Conservation (phyloP, 2,329 filamentous ascomycete genomes). For the Phaeophleospora eucalypticola region DNA sequence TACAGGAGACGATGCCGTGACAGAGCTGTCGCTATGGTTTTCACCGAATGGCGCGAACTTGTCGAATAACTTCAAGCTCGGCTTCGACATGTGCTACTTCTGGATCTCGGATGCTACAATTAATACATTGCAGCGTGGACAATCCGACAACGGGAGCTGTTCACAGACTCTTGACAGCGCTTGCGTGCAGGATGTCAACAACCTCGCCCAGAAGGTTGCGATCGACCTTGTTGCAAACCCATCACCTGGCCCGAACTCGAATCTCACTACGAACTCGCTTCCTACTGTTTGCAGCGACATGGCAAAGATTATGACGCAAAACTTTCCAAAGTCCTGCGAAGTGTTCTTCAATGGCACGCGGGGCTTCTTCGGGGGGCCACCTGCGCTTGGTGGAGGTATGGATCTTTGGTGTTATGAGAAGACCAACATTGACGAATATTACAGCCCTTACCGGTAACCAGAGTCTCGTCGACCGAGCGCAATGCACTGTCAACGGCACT, state of each 20-base stretch:
- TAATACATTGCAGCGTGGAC: slow-evolving; percentile 10
- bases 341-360: slow-evolving; percentile 12
- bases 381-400: slow-evolving; percentile 11
- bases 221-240: slow-evolving; percentile 7
- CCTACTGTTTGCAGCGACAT: slow-evolving; percentile 11
- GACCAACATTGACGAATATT: background rate
- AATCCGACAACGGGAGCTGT: slow-evolving; percentile 12
- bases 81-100: slow-evolving; percentile 14
- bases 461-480: slow-evolving; percentile 4
- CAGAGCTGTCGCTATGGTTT: slow-evolving; percentile 15
- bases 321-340: slow-evolving; percentile 13
- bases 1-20: background rate
- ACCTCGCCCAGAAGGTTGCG: background rate
- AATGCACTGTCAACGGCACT: slow-evolving; percentile 5
- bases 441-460: slow-evolving; percentile 7
- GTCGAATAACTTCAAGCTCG: slow-evolving; percentile 8
- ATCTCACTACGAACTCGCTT: slow-evolving; percentile 10
- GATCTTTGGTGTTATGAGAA: background rate
- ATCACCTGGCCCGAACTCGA: slow-evolving; percentile 7
- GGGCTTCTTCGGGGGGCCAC: slow-evolving; percentile 4
- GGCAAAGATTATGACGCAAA: slow-evolving; percentile 7
- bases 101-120: slow-evolving; percentile 4
- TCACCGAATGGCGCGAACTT: slow-evolving; percentile 7
- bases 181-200: slow-evolving; percentile 10
- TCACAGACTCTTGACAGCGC: slow-evolving; percentile 7